Base-by-base conservation (phyloP, 352 stramenopile genomes). In the Pythium pyrilobum region DNA sequence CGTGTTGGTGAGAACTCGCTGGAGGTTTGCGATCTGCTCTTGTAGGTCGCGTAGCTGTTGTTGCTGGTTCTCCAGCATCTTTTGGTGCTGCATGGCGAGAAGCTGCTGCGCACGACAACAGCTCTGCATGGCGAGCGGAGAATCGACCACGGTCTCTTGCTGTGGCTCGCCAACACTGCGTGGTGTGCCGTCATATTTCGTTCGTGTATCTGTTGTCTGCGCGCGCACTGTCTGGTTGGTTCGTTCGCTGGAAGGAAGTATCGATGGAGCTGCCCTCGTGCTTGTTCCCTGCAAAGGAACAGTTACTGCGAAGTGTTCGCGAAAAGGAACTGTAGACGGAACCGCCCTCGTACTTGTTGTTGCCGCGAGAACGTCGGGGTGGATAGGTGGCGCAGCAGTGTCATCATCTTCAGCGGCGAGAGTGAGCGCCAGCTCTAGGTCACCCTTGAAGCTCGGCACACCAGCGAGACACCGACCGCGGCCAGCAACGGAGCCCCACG, bases 11-110 rank as follows among this genome's bases (percentile, higher is more conserved):
- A 91, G 55, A 21, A 88, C 40, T 0, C 45, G 62, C 6, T 77
- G 72, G 11, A 91, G 52, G 24, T 85, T 65, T 9, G 59, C 44
- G 36, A 92, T 88, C 47, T 92, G 81, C 44, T 78, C 69, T 60
- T 88, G 77, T 69, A 92, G 76, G 31, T 87, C 76, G 21, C 77
- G 70, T 15, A 91, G 52, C 46, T 92, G 81, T 10, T 55, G 64
- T 52, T 89, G 74, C 31, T 92, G 81, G 6, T 88, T 84, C 43
- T 89, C 77, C 15, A 89, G 62, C 27, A 89, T 85, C 59, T 89
- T 69, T 31, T 92, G 81, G 34, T 92, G 81, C 49, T 89, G 77
- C 29, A 82, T 73, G 21, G 74, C 81, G 41, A 91, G 51, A 23
- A 89, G 55, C 39, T 85, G 70, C 40, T 91, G 77, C 0, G 76